phyloP scores from a whole-genome alignment of 176 grass and related monocot genomes.

The Zizania latifolia region DNA sequence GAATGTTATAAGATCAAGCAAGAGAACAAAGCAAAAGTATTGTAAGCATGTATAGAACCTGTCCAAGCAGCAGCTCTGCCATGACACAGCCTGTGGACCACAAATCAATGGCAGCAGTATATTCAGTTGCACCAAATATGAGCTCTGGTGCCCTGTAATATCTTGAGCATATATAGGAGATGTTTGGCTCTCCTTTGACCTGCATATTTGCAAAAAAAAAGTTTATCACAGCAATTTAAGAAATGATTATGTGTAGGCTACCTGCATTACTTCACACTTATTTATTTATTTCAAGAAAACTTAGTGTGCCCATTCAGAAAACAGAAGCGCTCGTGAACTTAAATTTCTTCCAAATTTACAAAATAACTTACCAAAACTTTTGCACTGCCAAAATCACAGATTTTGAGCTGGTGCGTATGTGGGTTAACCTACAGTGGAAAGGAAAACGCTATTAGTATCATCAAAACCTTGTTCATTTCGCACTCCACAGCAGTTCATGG shows the following conservation, averaged over 20 bases:
- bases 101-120: constrained; percentile 92
- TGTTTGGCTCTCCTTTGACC: constrained; percentile 96
- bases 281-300: constrained; percentile 14
- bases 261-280: not conserved
- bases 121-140: constrained; percentile 95
- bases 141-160: constrained; percentile 98
- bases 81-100: constrained; percentile 98
- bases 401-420: constrained; percentile 56
- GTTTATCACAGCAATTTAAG: not conserved
- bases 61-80: constrained; percentile 86
- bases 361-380: constrained; percentile 52
- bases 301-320: not conserved
- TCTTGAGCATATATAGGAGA: constrained; percentile 98
- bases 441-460: not conserved
- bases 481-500: not conserved
- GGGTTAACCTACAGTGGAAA: constrained; percentile 46
- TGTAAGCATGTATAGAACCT: constrained; percentile 39
- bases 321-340: not conserved
- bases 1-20: constrained; percentile 13
- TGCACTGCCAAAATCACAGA: constrained; percentile 56
- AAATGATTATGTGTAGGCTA: not conserved
- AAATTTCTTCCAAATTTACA: constrained; percentile 11
- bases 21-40: not conserved
- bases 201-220: constrained; percentile 25
- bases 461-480: not conserved